Evolutionary conservation across 2,329 filamentous ascomycete genomes (phyloP), one percentile per base, ranked within the genome.

Genomic region (Penicillium sp.): DNA sequence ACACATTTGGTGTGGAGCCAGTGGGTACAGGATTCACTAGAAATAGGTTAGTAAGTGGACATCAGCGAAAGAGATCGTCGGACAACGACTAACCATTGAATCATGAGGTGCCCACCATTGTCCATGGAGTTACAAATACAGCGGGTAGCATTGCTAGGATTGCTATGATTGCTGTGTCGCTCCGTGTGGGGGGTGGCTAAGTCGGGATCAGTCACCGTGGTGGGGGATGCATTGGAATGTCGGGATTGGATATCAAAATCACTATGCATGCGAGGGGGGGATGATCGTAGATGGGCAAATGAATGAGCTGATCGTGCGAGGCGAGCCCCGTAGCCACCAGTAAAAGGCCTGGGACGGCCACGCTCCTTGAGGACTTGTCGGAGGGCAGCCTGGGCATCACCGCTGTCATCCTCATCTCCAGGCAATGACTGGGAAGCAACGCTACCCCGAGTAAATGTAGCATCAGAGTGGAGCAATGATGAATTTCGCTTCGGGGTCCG

Each of bases 1-100:
- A 86, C 77, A 63, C 85, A 88, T 53, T 77, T 76, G 31, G 81
- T 81, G 64, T 88, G 85, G 29, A 85, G 74, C 81, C 83, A 87
- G 63, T 86, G 84, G n/a, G 77, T 81, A 73, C 85, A 88, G 24
- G 81, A 83, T 69, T 84, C 82, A 72, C 85, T 81, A 59, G 24
- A 54, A 13, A 21, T 24, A 19, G 11, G n/a, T 53, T 31, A 48
- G 44, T 21, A 1, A 4, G 13, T n/a, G 39, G n/a, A 16, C n/a
- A 9, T 46, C 16, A 48, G 21, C 11, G 11, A 29, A 27, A 24
- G 37, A 19, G 21, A 41, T 21, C 16, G 8, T 53, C 7, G 35
- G 37, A 19, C n/a, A 27, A 7, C 29, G 47, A 67, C 72, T 66
- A 69, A 81, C 79, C 79, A 88, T 74, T 86, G 84, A 47, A 87